Percentiles rank a stretch among this genome's conserved stretches.
These are phyloP conservation scores for Aspergillus carbonarius DNA, from an alignment of 2,329 filamentous ascomycete genomes.

Conservation along the genomic window DNA sequence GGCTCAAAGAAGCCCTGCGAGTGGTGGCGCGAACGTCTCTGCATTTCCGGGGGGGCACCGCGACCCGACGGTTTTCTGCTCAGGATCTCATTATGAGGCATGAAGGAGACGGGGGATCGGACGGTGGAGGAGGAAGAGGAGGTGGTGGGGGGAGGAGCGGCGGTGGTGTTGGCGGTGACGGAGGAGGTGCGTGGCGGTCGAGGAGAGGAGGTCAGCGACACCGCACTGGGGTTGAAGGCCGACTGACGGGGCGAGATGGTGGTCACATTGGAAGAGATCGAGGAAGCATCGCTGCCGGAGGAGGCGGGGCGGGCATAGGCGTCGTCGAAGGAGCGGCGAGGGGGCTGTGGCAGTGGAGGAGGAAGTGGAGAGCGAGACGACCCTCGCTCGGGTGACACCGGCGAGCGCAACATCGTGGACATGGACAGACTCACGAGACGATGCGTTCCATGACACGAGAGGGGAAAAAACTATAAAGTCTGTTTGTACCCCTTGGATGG, in stretches of 20 bases:
- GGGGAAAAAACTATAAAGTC: too few species aligned
- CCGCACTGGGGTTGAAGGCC: constrained; percentile 21
- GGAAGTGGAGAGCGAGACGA: constrained; percentile 21
- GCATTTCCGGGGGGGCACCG: constrained; percentile 36
- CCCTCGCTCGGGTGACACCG: constrained; percentile 23
- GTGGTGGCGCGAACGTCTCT: constrained; percentile 51
- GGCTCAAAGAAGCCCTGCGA: constrained; percentile 70
- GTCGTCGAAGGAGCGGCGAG: constrained; percentile 31
- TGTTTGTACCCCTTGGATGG: too few species aligned
- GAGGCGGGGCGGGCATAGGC: constrained; percentile 38
- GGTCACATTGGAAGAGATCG: constrained; percentile 44
- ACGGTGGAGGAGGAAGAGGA: constrained; percentile 33
- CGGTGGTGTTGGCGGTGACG: constrained; percentile 25
- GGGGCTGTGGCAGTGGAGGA: constrained; percentile 13
- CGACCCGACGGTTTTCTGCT: constrained; percentile 41
- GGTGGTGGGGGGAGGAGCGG: constrained; percentile 36
- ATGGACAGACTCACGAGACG: background rate
- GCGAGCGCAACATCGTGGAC: constrained; percentile 22
- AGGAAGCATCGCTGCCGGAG: constrained; percentile 49
- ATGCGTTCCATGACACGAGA: too few species aligned
- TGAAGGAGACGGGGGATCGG: constrained; percentile 35
- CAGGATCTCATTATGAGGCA: constrained; percentile 38
- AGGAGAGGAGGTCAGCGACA: constrained; percentile 19
- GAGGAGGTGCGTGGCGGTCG: constrained; percentile 31
- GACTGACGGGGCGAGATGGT: constrained; percentile 44